Conservation (phyloP, 495 filamentous ascomycete genomes). For the Cryomyces antarcticus region DNA sequence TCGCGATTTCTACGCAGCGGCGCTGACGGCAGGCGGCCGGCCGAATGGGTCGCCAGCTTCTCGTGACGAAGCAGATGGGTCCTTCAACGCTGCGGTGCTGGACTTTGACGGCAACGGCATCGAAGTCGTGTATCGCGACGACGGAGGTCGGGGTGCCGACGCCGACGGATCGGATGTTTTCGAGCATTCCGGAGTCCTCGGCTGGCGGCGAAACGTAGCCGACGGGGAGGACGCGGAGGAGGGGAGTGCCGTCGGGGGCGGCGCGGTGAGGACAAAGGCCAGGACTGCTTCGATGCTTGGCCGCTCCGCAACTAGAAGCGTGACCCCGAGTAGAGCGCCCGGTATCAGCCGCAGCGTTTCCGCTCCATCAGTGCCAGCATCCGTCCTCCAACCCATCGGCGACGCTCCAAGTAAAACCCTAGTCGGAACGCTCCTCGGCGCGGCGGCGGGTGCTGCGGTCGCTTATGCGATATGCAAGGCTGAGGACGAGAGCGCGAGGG, state of each 20-base stretch:
- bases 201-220: slow-evolving; percentile 13
- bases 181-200: slow-evolving; percentile 16
- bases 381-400: slow-evolving; percentile 15
- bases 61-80: slow-evolving; percentile 28
- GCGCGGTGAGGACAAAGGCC: background rate
- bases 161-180: background rate
- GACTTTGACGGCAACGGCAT: slow-evolving; percentile 42
- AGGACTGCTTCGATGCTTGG: background rate
- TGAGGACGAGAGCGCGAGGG: slow-evolving; percentile 23
- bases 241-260: slow-evolving; percentile 8
- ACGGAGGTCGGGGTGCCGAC: slow-evolving; percentile 1
- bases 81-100: slow-evolving; percentile 39
- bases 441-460: slow-evolving; percentile 51
- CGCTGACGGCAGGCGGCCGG: slow-evolving; percentile 35
- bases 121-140: slow-evolving; percentile 30
- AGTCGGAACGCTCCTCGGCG: slow-evolving; percentile 57
- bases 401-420: slow-evolving; percentile 34
- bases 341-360: slow-evolving; percentile 8
- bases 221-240: slow-evolving; percentile 6
- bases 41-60: slow-evolving; percentile 33
- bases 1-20: slow-evolving; percentile 36
- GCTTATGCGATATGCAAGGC: slow-evolving; percentile 50
- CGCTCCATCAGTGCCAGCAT: slow-evolving; percentile 8
- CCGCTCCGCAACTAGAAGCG: background rate
- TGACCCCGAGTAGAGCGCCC: slow-evolving; percentile 4